Evolutionary conservation across 1,284 basidiomycete species (phyloP).

Genomic region (Wolfiporia cocos): DNA sequence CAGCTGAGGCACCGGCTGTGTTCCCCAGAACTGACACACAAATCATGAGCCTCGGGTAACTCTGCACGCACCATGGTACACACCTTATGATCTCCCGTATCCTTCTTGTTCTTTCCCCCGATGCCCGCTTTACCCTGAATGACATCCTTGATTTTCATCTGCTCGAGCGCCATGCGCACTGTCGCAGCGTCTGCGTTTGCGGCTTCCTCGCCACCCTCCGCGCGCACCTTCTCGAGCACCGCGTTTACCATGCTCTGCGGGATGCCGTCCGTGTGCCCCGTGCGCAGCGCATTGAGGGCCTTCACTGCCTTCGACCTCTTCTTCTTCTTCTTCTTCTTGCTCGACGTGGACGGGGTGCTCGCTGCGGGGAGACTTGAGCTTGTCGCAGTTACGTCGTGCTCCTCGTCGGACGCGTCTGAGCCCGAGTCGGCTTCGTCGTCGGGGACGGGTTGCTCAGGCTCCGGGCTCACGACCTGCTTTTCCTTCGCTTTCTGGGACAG

Average conservation of each 20-base stretch:
- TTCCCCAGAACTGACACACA: constrained; percentile 82
- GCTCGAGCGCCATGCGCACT: constrained; percentile 55
- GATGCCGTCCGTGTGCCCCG: constrained; percentile 39
- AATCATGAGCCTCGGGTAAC: constrained; percentile 7
- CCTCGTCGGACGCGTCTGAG: constrained; percentile 29
- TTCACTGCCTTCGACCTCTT: constrained; percentile 64
- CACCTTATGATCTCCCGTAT: constrained; percentile 85
- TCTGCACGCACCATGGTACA: constrained; percentile 13
- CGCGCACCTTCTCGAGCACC: constrained; percentile 55
- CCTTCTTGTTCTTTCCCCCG: constrained; percentile 69
- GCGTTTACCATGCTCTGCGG: constrained; percentile 54
- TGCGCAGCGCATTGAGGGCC: constrained; percentile 43
- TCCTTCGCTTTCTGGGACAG: constrained; percentile 29
- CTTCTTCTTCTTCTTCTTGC: constrained; percentile 75
- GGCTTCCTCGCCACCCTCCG: constrained; percentile 43
- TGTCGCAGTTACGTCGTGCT: constrained; percentile 17
- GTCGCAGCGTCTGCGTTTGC: constrained; percentile 50
- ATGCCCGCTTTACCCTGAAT: constrained; percentile 64
- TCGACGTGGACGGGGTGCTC: constrained; percentile 27
- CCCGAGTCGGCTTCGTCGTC: constrained; percentile 25
- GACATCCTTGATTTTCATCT: constrained; percentile 70
- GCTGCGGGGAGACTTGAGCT: constrained; percentile 21
- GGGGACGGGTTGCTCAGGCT: constrained; percentile 16
- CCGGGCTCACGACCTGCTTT: constrained; percentile 37
- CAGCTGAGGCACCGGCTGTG: constrained; percentile 90